Percentiles rank a stretch among this genome's conserved stretches.
Conservation (phyloP, 768 basidiomycete species). For the Exsudoporus frostii region DNA sequence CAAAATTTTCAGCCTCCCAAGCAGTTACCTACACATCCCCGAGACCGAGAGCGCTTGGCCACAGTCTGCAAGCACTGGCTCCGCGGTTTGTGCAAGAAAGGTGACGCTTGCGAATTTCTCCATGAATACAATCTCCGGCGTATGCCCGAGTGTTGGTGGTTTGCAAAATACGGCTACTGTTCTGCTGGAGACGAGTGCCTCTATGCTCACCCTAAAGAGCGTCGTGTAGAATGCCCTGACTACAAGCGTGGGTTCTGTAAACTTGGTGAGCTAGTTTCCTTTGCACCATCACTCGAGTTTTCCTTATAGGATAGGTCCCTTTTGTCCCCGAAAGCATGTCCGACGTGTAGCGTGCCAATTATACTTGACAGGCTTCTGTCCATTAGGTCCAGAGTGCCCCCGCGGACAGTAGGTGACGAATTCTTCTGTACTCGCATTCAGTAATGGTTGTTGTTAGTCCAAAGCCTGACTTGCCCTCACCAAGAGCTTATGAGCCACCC, state of each 20-base stretch:
- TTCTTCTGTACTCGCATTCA: slow-evolving; percentile 4
- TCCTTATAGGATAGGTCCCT: slow-evolving; percentile 55
- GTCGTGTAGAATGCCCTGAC: slow-evolving; percentile 90
- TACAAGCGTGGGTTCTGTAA: slow-evolving; percentile 96
- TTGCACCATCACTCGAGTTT: slow-evolving; percentile 1
- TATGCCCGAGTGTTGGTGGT: slow-evolving; percentile 99
- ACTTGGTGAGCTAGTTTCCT: slow-evolving; percentile 56
- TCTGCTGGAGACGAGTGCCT: slow-evolving; percentile 96
- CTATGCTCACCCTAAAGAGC: slow-evolving; percentile 92
- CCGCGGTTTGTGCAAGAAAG: slow-evolving; percentile 96
- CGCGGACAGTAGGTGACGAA: slow-evolving; percentile 74
- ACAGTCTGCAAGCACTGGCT: slow-evolving; percentile 99
- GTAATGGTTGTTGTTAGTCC: slow-evolving; percentile 48
- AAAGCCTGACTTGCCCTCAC: slow-evolving; percentile 66
- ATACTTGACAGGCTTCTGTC: slow-evolving; percentile 93
- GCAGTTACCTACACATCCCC: slow-evolving; percentile 76
- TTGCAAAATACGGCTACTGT: slow-evolving; percentile 96
- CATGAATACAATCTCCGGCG: slow-evolving; percentile 97
- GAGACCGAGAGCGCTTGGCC: slow-evolving; percentile 76
- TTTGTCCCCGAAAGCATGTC: slow-evolving; percentile 89
- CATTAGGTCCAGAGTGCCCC: slow-evolving; percentile 82
- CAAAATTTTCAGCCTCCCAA: slow-evolving; percentile 90
- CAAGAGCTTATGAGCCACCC: slow-evolving; percentile 75
- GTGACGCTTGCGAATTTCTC: slow-evolving; percentile 95
- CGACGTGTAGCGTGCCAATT: slow-evolving; percentile 86